Evolutionary conservation across 2,329 filamentous ascomycete species (phyloP).

Genomic region (Colletotrichum abscissum): DNA sequence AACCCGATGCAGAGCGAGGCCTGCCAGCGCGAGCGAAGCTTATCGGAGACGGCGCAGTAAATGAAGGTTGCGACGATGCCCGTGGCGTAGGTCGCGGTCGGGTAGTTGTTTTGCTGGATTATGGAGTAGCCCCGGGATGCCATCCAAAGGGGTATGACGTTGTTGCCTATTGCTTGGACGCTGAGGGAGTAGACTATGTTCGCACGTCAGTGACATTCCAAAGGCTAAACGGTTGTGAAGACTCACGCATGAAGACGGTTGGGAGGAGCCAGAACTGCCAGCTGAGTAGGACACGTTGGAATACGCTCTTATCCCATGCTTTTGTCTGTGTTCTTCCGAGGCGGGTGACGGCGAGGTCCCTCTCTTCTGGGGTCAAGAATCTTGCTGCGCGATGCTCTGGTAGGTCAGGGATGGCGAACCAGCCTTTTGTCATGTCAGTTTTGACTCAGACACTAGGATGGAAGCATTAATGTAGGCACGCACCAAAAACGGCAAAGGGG

Average conservation of each 20-base stretch:
- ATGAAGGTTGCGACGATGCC: conserved; percentile 54
- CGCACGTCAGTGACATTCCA: not conserved
- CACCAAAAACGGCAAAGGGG: conserved; percentile 53
- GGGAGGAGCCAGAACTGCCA: conserved; percentile 60
- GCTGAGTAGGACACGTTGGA: conserved; percentile 42
- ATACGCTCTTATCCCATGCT: conserved; percentile 12
- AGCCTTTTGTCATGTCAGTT: no score
- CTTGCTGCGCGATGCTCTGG: conserved; percentile 53
- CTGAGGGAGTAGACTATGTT: conserved; percentile 53
- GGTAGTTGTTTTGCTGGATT: conserved; percentile 58
- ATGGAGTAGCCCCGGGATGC: conserved; percentile 54
- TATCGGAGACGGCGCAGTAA: conserved; percentile 54
- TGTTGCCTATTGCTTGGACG: conserved; percentile 54
- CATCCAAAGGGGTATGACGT: conserved; percentile 58
- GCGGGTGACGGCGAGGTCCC: conserved; percentile 49
- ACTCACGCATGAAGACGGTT: conserved; percentile 56
- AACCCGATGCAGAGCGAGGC: conserved; percentile 54
- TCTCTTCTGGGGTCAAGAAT: conserved; percentile 49
- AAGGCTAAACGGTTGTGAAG: not conserved
- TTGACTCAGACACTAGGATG: no score
- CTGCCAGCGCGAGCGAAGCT: conserved; percentile 55
- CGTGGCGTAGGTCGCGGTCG: conserved; percentile 52
- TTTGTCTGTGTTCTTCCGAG: conserved; percentile 44
- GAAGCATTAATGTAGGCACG: no score
- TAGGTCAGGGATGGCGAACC: conserved; percentile 56